phyloP scores from a whole-genome alignment of 208 protist species.

The Borovskyia barvae region DNA sequence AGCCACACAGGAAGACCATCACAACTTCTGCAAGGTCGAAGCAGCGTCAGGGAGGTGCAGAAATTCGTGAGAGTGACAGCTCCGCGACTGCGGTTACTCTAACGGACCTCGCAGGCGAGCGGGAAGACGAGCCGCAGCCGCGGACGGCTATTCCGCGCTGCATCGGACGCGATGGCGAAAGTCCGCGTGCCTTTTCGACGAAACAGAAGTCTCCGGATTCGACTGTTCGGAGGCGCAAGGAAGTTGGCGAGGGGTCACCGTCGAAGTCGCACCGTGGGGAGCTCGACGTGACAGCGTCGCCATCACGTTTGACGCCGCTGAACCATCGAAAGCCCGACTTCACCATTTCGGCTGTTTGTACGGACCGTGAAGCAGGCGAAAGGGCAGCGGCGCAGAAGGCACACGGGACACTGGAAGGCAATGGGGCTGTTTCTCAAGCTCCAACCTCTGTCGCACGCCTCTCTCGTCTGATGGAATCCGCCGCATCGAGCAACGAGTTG shows the following conservation, averaged over 20 bases:
- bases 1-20: too few species aligned
- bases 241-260: constrained; percentile 16
- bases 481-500: constrained; percentile 29
- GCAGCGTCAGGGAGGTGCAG: too few species aligned
- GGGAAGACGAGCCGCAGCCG: constrained; percentile 6
- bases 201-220: constrained; percentile 9
- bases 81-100: not conserved
- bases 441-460: not conserved
- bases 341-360: too few species aligned
- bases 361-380: not conserved
- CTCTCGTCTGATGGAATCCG: not conserved
- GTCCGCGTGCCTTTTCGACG: not conserved
- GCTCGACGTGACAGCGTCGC: constrained; percentile 20
- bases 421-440: constrained; percentile 5
- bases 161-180: not conserved
- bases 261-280: constrained; percentile 31
- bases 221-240: too few species aligned
- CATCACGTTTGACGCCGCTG: constrained; percentile 5
- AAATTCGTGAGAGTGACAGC: too few species aligned
- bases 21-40: not conserved
- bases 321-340: too few species aligned
- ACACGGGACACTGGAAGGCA: constrained; percentile 10
- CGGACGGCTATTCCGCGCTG: constrained; percentile 1
- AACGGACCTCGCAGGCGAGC: too few species aligned
- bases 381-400: constrained; percentile 8